These are phyloP conservation scores for Pythium graminicola DNA, from an alignment of 352 stramenopile species.

Conservation along the genomic window DNA sequence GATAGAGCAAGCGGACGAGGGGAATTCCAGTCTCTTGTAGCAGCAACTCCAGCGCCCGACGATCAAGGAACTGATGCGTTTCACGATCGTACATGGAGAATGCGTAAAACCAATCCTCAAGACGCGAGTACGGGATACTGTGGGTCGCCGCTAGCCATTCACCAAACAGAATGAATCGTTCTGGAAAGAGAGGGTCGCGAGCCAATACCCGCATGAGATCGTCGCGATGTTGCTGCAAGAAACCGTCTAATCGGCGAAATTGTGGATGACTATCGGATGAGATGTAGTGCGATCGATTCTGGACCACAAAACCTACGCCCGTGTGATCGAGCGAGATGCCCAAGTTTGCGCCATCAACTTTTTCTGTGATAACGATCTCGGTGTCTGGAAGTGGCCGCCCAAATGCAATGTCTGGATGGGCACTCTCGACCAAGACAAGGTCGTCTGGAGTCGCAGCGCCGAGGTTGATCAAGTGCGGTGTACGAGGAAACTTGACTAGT, in stretches of 20 bases:
- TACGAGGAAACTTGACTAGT: slow-evolving; percentile 58
- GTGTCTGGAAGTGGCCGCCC: slow-evolving; percentile 15
- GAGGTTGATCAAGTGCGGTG: slow-evolving; percentile 48
- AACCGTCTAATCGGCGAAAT: slow-evolving; percentile 59
- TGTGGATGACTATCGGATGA: slow-evolving; percentile 48
- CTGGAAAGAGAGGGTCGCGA: slow-evolving; percentile 44
- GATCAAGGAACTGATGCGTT: slow-evolving; percentile 12
- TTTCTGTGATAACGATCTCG: slow-evolving; percentile 64
- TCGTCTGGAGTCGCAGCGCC: slow-evolving; percentile 53
- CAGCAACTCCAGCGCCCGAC: slow-evolving; percentile 17
- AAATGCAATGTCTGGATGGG: slow-evolving; percentile 12
- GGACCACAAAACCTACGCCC: slow-evolving; percentile 43
- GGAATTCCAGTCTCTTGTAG: slow-evolving; percentile 26
- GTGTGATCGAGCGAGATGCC: slow-evolving; percentile 56
- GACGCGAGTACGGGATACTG: slow-evolving; percentile 65
- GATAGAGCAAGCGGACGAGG: slow-evolving; percentile 40
- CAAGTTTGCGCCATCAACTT: slow-evolving; percentile 82
- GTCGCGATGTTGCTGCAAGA: slow-evolving; percentile 34
- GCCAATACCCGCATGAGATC: slow-evolving; percentile 40
- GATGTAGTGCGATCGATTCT: slow-evolving; percentile 79
- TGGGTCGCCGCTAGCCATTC: slow-evolving; percentile 79
- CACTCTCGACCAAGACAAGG: slow-evolving; percentile 28
- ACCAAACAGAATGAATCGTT: slow-evolving; percentile 72
- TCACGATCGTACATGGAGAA: slow-evolving; percentile 78
- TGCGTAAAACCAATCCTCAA: slow-evolving; percentile 64